These are phyloP conservation scores for Fusarium nelsonii DNA, from an alignment of 2,329 filamentous ascomycete genomes.

Conservation along the genomic window DNA sequence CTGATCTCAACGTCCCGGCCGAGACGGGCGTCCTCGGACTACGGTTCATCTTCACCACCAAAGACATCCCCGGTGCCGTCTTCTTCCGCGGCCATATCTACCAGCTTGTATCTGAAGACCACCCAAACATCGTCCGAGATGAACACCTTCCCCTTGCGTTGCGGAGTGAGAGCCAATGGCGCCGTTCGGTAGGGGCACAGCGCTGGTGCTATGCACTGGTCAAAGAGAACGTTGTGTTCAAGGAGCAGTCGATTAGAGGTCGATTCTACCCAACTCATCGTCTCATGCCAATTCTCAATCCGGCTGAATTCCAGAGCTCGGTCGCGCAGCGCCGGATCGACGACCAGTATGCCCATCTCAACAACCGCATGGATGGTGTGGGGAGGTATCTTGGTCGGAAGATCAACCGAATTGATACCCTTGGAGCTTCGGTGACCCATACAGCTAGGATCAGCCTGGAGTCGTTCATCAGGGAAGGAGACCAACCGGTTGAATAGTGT, in stretches of 20 bases:
- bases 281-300: constrained; percentile 64
- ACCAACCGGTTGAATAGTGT: constrained; percentile 27
- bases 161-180: constrained; percentile 57
- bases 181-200: constrained; percentile 51
- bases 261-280: constrained; percentile 70
- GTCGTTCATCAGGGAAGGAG: constrained; percentile 54
- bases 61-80: constrained; percentile 52
- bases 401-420: constrained; percentile 57
- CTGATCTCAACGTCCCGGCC: constrained; percentile 52
- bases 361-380: constrained; percentile 63
- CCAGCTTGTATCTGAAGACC: constrained; percentile 50
- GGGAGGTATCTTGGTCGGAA: constrained; percentile 58
- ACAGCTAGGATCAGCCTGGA: constrained; percentile 54
- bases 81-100: constrained; percentile 59
- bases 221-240: constrained; percentile 60
- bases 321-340: constrained; percentile 56
- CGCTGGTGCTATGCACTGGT: constrained; percentile 57
- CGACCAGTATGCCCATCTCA: constrained; percentile 63
- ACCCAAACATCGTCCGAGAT: constrained; percentile 49
- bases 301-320: constrained; percentile 54
- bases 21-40: constrained; percentile 55
- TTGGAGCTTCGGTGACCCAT: constrained; percentile 58
- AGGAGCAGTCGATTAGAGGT: constrained; percentile 63
- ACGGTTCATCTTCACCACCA: constrained; percentile 56
- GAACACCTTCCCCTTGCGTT: constrained; percentile 59